These are phyloP conservation scores for Tolypocladium capitatum DNA, from an alignment of 2,329 filamentous ascomycete species.

Conservation along the genomic window DNA sequence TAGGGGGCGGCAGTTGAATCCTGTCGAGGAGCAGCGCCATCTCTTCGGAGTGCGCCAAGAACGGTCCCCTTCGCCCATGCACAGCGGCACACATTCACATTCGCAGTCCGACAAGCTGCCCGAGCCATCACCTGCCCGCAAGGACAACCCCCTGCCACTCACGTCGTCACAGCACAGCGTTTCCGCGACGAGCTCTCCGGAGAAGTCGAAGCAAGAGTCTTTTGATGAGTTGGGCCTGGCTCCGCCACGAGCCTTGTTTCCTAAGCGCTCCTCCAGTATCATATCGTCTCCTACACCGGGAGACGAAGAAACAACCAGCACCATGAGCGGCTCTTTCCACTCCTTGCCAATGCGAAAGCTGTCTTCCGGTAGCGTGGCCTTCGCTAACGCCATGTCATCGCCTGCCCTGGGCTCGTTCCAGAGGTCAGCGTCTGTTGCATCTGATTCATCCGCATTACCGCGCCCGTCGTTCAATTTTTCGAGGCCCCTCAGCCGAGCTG, in stretches of 20 bases:
- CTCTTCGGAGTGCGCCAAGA: slow-evolving; percentile 43
- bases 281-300: slow-evolving; percentile 52
- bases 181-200: slow-evolving; percentile 27
- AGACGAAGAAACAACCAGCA: slow-evolving; percentile 53
- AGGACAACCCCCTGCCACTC: slow-evolving; percentile 18
- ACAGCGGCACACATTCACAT: slow-evolving; percentile 22
- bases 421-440: slow-evolving; percentile 74
- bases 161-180: slow-evolving; percentile 20
- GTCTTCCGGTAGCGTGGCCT: slow-evolving; percentile 52
- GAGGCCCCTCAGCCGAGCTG: slow-evolving; percentile 66
- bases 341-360: slow-evolving; percentile 65
- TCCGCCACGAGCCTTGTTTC: slow-evolving; percentile 35
- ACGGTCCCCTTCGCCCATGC: slow-evolving; percentile 42
- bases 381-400: slow-evolving; percentile 33
- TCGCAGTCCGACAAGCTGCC: slow-evolving; percentile 14
- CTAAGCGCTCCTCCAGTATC: slow-evolving; percentile 44
- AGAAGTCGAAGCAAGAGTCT: slow-evolving; percentile 29
- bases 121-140: slow-evolving; percentile 17
- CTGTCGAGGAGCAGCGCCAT: slow-evolving; percentile 24
- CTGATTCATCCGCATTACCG: slow-evolving; percentile 61
- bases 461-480: slow-evolving; percentile 88
- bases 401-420: slow-evolving; percentile 49
- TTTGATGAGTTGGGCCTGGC: slow-evolving; percentile 38
- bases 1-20: slow-evolving; percentile 26
- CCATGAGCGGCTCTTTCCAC: slow-evolving; percentile 38